A percentile compares a stretch with the other conserved stretches of the same genome.
Conservation (phyloP, 2,329 filamentous ascomycete genomes). For the Didymella pomorum region DNA sequence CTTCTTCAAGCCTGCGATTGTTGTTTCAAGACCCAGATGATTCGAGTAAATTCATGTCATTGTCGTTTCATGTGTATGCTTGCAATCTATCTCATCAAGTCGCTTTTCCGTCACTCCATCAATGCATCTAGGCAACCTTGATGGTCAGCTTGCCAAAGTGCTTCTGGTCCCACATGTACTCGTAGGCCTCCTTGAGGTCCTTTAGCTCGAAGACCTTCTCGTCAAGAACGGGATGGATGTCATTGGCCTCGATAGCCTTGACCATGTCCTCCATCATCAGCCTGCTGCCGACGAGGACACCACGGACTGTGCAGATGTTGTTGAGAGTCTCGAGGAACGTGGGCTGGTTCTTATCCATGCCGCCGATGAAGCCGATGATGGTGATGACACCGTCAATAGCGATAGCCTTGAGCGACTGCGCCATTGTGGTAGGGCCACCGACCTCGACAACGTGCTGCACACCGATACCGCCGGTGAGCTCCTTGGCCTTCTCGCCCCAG, state of each 20-base stretch:
- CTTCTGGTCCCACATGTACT: constrained; percentile 60
- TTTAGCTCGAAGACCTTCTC: constrained; percentile 64
- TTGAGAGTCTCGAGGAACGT: constrained; percentile 60
- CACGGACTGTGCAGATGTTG: constrained; percentile 62
- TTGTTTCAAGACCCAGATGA: no score
- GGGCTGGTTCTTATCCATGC: constrained; percentile 58
- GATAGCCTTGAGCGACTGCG: constrained; percentile 60
- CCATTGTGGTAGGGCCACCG: constrained; percentile 69
- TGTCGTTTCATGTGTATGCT: not conserved
- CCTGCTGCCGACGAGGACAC: constrained; percentile 64
- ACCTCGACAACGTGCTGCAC: constrained; percentile 72
- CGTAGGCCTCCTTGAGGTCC: constrained; percentile 60
- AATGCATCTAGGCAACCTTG: constrained; percentile 33
- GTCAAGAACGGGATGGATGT: constrained; percentile 67
- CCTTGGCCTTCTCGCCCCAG: constrained; percentile 64
- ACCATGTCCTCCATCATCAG: constrained; percentile 68
- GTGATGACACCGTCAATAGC: constrained; percentile 61
- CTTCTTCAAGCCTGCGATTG: no score
- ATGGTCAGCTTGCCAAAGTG: constrained; percentile 50
- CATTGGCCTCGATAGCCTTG: constrained; percentile 64
- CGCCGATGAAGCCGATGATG: constrained; percentile 67
- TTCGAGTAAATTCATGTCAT: no score
- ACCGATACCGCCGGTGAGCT: constrained; percentile 61
- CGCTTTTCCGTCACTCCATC: not conserved
- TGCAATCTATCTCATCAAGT: not conserved